Evolutionary conservation across 1,284 basidiomycete genomes (phyloP).

Genomic region (Cryptococcus sp.): DNA sequence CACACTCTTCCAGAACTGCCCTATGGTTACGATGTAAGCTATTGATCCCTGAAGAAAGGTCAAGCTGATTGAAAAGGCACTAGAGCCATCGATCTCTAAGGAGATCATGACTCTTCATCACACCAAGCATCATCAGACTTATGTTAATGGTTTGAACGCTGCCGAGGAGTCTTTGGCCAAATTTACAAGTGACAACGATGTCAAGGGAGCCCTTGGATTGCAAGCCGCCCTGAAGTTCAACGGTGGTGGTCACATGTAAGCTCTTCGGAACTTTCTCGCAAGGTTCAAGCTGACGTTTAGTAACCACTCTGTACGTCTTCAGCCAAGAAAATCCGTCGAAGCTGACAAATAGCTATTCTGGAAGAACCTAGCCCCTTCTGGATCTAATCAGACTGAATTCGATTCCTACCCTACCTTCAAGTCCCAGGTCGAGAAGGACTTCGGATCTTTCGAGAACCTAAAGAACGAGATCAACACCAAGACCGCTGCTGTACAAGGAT

Average conservation of each 20-base stretch:
- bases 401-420: slow-evolving; percentile 66
- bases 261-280: neutral
- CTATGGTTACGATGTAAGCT: slow-evolving; percentile 78
- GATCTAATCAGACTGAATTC: slow-evolving; percentile 59
- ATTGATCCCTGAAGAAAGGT: slow-evolving; percentile 4
- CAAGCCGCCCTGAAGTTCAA: slow-evolving; percentile 87
- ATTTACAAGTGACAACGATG: slow-evolving; percentile 53
- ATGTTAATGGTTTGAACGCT: slow-evolving; percentile 85
- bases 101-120: slow-evolving; percentile 94
- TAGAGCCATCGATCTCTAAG: slow-evolving; percentile 56
- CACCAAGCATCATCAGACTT: slow-evolving; percentile 91
- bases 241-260: slow-evolving; percentile 65
- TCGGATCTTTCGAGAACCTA: slow-evolving; percentile 72
- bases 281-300: slow-evolving; percentile 10
- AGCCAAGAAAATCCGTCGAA: slow-evolving; percentile 57
- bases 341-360: slow-evolving; percentile 76
- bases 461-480: slow-evolving; percentile 76
- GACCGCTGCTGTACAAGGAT: slow-evolving; percentile 93
- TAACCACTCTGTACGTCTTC: slow-evolving; percentile 41
- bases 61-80: slow-evolving; percentile 36
- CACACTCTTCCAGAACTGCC: slow-evolving; percentile 73
- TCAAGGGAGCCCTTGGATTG: slow-evolving; percentile 77
- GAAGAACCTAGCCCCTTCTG: slow-evolving; percentile 82
- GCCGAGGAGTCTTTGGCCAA: slow-evolving; percentile 79
- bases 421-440: slow-evolving; percentile 73